Evolutionary conservation across 495 filamentous ascomycete genomes (phyloP), one percentile per base, ranked within the genome.

Genomic region (Aspergillus homomorphus): DNA sequence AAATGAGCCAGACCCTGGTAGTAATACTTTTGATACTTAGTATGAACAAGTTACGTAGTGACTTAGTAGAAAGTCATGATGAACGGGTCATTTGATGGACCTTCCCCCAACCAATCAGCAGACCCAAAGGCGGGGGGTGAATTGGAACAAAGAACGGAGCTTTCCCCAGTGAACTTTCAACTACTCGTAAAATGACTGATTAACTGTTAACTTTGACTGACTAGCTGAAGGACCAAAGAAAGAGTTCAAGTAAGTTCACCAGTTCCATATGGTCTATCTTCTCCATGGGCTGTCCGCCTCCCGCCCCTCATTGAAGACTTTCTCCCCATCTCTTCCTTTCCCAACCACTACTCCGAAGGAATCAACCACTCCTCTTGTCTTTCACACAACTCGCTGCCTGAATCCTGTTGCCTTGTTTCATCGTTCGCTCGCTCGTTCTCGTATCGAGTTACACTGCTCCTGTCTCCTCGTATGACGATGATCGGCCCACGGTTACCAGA

Each of bases 321-420:
- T 30, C 28, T 28, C 24, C n/a, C 19, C 48, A 8, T 4, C 19
- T 24, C 45, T 18, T 18, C 19, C n/a, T 12, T 48, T 22, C 18
- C 42, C 12, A 45, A 19, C 44, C 12, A 9, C n/a, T n/a, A 45
- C 21, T 15, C 3, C 21, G 26, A 50, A 50, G 5, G 6, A 16
- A 1, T 26, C 20, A 24, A 26, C 55, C 26, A 19, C 33, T 12
- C 10, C 33, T 38, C 33, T 12, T 12, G n/a, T 38, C 33, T 38
- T 2, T 38, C 33, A 10, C 33, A 30, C 33, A 38, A 38, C 46
- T 50, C 45, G 60, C 52, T 62, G 60, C 60, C 60, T 62, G 56
- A 33, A 44, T 58, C 21, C 18, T 18, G 33, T 30, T 7, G 21
- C 24, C 20, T 14, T 33, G n/a, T 48, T 28, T n/a, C 22, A 24